Percentiles rank a stretch among this genome's conserved stretches.
These are phyloP conservation scores for Lepidium didymum DNA, from an alignment of 345 rosid genomes.

Conservation along the genomic window DNA sequence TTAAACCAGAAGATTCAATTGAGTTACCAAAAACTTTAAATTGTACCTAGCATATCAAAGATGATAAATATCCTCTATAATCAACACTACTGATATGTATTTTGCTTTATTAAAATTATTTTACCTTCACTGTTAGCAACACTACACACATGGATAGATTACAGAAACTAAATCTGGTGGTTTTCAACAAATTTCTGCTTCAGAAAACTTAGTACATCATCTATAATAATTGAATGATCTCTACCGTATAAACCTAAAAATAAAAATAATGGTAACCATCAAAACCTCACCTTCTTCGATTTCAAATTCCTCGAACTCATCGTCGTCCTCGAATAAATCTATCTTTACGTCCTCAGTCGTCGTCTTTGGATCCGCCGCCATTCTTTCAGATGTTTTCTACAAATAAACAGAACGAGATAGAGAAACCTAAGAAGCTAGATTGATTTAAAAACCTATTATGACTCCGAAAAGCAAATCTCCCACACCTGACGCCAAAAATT, in stretches of 20 bases:
- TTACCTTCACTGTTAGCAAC: not conserved
- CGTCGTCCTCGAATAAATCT: conserved; percentile 90
- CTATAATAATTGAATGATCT: not conserved
- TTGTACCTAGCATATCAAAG: not conserved
- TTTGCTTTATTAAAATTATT: too few relatives aligned
- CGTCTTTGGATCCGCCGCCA: conserved; percentile 39
- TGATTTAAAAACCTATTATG: too few relatives aligned
- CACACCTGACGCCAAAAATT: not conserved
- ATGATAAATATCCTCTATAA: not conserved
- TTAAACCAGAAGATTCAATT: not conserved
- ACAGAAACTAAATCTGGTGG: not conserved
- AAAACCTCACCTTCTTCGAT: conserved; percentile 45
- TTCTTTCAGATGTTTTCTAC: conserved; percentile 30
- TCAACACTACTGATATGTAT: not conserved
- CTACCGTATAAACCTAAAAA: not conserved
- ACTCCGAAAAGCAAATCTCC: conserved; percentile 11
- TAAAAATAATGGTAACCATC: not conserved
- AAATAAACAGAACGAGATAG: conserved; percentile 8
- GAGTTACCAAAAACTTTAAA: not conserved
- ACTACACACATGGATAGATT: not conserved
- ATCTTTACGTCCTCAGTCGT: conserved; percentile 54
- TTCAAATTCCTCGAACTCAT: conserved; percentile 86
- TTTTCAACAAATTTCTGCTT: not conserved
- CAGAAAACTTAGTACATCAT: not conserved
- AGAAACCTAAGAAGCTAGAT: conserved; percentile 20